Base-by-base conservation (phyloP, 1,284 basidiomycete genomes). In the Cryptococcus jaspeensis region DNA sequence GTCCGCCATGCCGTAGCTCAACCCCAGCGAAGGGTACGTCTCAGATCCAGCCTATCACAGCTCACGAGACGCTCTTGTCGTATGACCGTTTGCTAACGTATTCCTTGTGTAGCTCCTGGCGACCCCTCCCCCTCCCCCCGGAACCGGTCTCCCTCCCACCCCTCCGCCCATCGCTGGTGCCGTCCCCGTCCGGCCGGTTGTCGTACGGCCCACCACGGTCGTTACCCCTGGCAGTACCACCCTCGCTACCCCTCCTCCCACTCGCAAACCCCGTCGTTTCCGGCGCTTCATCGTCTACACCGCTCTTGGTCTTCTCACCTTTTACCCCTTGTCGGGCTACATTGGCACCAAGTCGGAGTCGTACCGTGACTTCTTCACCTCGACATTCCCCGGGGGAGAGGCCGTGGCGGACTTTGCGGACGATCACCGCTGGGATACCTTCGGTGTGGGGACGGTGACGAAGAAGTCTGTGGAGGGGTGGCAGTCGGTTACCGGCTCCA, bases 321-420 rank as follows among this genome's bases (percentile, higher is more conserved):
- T 80, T 65, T 82, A 82, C 74, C 74, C 75, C 44, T 63, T 69
- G 1, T 80, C 79, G 15, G 74, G 74, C 20, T 78, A 74, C 55
- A 61, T 76, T 35, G 78, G 78, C 18, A 78, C 78, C 42, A 67
- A 76, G 43, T 78, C 72, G 40, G 77, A 80, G 55, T 56, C 70
- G 6, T 80, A 80, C 62, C 74, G 80, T 53, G 81, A 83, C 60
- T 79, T 83, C 64, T 83, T 83, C 69, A 76, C 75, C 46, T 70
- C 77, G 56, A 76, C 74, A 55, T 73, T 84, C 42, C 82, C 82
- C 3, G 74, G 79, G 25, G 93, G 87, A 43, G 84, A 88, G 65
- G 71, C 81, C 22, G 82, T 95, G 71, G 81, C 94, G 39, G 86
- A 92, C 59, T 89, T 85, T 70, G 88, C 87, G 7, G 90, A 94